Evolutionary conservation across 2,329 filamentous ascomycete species (phyloP), one percentile per base, ranked within the genome.

Genomic region (Graphilbum fragrans): DNA sequence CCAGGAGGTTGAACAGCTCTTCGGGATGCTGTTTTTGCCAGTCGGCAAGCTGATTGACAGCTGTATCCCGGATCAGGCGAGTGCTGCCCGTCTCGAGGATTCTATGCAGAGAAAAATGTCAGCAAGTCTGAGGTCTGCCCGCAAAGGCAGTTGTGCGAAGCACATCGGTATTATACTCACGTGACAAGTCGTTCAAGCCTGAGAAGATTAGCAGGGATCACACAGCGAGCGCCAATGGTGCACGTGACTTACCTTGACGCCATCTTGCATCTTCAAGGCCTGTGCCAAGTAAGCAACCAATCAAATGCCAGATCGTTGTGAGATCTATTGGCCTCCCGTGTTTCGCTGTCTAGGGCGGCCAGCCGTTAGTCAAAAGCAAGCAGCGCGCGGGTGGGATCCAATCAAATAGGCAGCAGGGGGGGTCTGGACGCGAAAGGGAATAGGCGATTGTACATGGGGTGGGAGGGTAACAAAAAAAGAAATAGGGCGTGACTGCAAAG

Each of bases 21-120:
- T 98, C 90, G 0, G 92, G 92, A 54, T 96, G 92, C 60, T 92
- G 85, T 59, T 95, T 96, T 63, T 98, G 93, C 61, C 94, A 92
- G 63, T 98, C 92, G 47, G 88, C 92, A 48, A 98, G 74, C 64
- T 98, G 92, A 57, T 93, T 87, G 47, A 94, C 92, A 47, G 92
- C 93, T 48, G 92, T 98, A 57, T 95, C 94, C 52, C 93, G 82
- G 58, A 98, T 96, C 51, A 98, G 72, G 58, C 83, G 82, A 46
- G 92, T 98, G 65, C 90, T 96, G 53, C 92, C 92, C 44, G 92
- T 96, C 72, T 98, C 92, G 53, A 98, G 80, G 58, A 98, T 78
- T 50, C 88, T 94, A 60, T 12, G 9, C 19, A 11, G 9, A 7
- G 12, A 19, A 40, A 23, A 43, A 35, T 27, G 14, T 41, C 17